Evolutionary conservation across 106 monocot genomes (phyloP), one percentile per base, ranked within the genome.

Genomic region (Apostasia ramifera): DNA sequence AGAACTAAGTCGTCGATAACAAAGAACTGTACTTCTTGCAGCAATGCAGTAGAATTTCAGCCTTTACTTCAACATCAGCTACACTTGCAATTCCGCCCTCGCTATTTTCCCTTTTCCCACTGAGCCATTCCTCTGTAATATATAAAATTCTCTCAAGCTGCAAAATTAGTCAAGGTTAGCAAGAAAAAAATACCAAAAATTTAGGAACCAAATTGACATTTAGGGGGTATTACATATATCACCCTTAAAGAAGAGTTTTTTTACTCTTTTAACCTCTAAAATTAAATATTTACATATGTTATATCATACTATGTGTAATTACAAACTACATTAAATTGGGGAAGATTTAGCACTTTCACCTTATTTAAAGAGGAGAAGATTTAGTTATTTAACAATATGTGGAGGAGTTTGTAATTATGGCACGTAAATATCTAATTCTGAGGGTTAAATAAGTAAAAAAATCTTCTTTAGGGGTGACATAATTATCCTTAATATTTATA

Each of bases 71-170:
- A 38, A 53, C 70, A 67, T 59, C 62, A 57, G 6, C 45, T 46
- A 44, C 8, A 12, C 38, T 2, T 10, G 8, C 40, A 52, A 43
- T 38, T 8, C 57, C 73, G 5, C 76, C 51, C 12, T 71, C 71
- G 3, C 45, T 37, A 13, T 4, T 1, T 64, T 44, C 37, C 8
- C 69, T 8, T 9, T 46, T 57, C 13, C 67, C 70, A 4, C 45
- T 15, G 4, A 68, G 46, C 87, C 81, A 84, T 70, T 63, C 81
- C 62, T 94, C 63, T 40, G 86, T 40, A 57, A 89, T 73, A 72
- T 66, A 12, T 6, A 57, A 68, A 71, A 91, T 88, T 55, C 71
- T 74, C 43, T 54, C 76, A 13, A 95, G 79, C 95, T 95, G 72
- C 56, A 8, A 46, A 61, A 7, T 6, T 40, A 13, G 57, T 84